Evolutionary conservation across 257 asterid species (phyloP).

Genomic region (Cordia subcordata): DNA sequence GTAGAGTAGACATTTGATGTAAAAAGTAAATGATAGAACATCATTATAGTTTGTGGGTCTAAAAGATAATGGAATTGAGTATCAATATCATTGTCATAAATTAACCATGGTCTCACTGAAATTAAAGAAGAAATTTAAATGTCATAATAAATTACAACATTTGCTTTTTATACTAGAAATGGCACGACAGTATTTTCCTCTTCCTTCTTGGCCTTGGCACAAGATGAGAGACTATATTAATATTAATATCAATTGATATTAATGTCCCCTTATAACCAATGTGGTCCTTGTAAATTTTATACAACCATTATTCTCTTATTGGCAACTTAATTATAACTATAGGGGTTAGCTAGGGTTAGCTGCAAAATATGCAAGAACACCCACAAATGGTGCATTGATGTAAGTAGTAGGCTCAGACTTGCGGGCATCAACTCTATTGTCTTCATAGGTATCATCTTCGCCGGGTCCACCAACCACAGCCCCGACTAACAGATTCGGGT

Average conservation of each 20-base stretch:
- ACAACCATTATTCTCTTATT: not conserved
- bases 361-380: conserved; percentile 72
- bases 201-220: conserved; percentile 57
- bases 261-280: conserved; percentile 2
- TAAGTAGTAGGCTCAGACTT: conserved; percentile 92
- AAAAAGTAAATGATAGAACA: no score
- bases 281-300: not conserved
- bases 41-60: no score
- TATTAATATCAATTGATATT: no score
- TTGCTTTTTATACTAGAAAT: no score
- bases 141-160: no score
- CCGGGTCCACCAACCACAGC: conserved; percentile 89
- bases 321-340: no score
- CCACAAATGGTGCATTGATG: conserved; percentile 91
- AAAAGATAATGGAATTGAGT: no score
- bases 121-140: no score
- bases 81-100: no score
- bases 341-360: conserved; percentile 56
- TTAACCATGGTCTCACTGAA: no score
- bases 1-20: no score
- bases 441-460: conserved; percentile 66
- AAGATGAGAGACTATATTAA: conserved; percentile 73
- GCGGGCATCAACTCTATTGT: conserved; percentile 51
- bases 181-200: conserved; percentile 26
- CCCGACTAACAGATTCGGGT: conserved; percentile 76